Conservation (phyloP, 2,329 filamentous ascomycete genomes). For the Aspergillus bombycis region DNA sequence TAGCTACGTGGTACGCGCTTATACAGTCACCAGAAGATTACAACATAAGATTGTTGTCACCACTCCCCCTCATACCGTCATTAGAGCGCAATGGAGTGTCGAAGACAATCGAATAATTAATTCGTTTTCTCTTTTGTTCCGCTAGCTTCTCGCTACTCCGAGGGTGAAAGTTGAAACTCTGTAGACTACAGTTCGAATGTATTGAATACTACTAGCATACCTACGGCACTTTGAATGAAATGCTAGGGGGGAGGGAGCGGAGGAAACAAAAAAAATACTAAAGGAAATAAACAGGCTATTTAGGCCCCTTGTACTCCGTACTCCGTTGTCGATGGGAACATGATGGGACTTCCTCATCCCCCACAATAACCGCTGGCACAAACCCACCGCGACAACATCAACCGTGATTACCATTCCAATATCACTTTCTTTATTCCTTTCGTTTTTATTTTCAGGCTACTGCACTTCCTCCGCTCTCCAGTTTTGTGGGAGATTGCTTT, state of each 20-base stretch:
- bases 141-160: not conserved
- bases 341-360: not conserved
- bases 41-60: not conserved
- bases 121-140: not conserved
- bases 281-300: not conserved
- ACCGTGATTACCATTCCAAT: not conserved
- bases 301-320: not conserved
- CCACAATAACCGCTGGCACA: not conserved
- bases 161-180: not conserved
- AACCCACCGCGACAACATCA: not conserved
- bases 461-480: conserved; percentile 10
- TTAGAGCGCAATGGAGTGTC: too few relatives aligned
- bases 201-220: not conserved
- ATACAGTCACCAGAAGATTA: not conserved
- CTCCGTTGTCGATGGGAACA: not conserved
- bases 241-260: too few relatives aligned
- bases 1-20: conserved; percentile 1
- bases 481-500: not conserved
- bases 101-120: not conserved
- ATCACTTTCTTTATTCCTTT: too few relatives aligned
- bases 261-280: not conserved
- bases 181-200: not conserved
- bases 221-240: not conserved
- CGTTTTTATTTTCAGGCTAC: not conserved
- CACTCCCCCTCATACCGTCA: not conserved